Base-by-base conservation (phyloP, 2,329 filamentous ascomycete genomes). In the Aspergillus chevalieri region DNA sequence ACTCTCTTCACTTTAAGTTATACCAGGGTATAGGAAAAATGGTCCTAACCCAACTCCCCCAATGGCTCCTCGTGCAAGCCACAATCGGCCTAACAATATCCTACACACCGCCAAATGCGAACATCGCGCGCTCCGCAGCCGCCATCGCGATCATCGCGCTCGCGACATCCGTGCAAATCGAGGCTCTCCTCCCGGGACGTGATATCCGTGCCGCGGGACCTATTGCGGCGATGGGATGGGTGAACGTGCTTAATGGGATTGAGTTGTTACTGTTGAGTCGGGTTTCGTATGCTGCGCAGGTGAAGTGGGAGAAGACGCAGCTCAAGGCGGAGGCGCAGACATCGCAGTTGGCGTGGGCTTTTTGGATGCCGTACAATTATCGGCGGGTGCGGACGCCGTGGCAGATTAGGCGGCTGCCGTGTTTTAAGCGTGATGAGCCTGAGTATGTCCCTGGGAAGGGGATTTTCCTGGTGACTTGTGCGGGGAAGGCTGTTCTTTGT, bases 351-450 rank as follows among this genome's bases (percentile, higher is more conserved):
- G 6, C 48, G 46, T 59, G 52, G 48, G 48, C 55, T 6, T 9
- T 55, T 5, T 33, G 21, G 7, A 51, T 55, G 6, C 42, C 55
- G 3, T 58, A 55, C 43, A 60, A 60, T 30, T 58, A 55, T 47
- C 57, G 58, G 4, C 55, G 58, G 15, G 52, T 60, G 30, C 47
- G 50, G 43, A 59, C 58, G 3, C 58, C 58, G n/a, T 59, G 57
- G 55, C 52, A 57, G 44, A 55, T 59, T 26, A 15, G n/a, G 5
- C 42, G 22, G 4, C 26, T 60, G 6, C 52, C 55, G 1, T 5
- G 8, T 1, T 54, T 54, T 24, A 21, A 48, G 24, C 21, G n/a
- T 12, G 4, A n/a, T 1, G 28, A 47, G 8, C 43, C 46, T 1
- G 14, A 3, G 1, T 46, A 46, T 28, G 39, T 50, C 3, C 52